Evolutionary conservation across 2,329 filamentous ascomycete species (phyloP).

Genomic region (Xylogone sp.): DNA sequence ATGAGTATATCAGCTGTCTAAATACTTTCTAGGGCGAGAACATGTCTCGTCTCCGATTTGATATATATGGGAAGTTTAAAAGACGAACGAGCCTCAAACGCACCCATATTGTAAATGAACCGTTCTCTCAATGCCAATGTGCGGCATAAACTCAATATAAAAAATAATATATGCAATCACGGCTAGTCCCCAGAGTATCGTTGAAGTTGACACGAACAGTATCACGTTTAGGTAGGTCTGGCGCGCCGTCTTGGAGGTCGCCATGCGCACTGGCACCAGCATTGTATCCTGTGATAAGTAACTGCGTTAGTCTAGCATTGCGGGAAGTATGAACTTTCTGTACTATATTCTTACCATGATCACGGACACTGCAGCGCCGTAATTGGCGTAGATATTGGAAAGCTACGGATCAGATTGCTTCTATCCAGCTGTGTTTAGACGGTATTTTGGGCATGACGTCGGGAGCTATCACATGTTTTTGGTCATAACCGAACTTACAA

Average conservation of each 20-base stretch:
- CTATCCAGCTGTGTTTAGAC: too few species aligned
- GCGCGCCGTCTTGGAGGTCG: conserved; percentile 58
- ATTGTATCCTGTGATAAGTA: conserved; percentile 41
- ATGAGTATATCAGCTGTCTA: not conserved
- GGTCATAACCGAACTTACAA: too few species aligned
- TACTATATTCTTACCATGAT: conserved; percentile 7
- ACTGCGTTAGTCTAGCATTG: not conserved
- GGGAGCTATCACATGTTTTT: too few species aligned
- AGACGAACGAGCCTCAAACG: conserved; percentile 6
- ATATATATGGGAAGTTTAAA: not conserved
- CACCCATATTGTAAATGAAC: conserved; percentile 66
- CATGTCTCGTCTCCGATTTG: conserved; percentile 5
- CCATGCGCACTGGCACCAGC: conserved; percentile 48
- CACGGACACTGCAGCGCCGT: conserved; percentile 1
- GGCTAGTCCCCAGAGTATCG: conserved; percentile 54
- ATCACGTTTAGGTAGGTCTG: conserved; percentile 58
- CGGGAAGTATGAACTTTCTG: not conserved
- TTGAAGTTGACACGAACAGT: conserved; percentile 37
- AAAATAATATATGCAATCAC: conserved; percentile 61
- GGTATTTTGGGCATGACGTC: too few species aligned
- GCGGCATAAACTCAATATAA: conserved; percentile 66
- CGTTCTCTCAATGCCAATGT: conserved; percentile 56
- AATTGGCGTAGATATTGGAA: too few species aligned
- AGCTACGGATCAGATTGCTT: too few species aligned
- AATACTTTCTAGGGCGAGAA: not conserved